phyloP scores from a whole-genome alignment of 148 eudicot genomes.

The Heliosperma pusillum region DNA sequence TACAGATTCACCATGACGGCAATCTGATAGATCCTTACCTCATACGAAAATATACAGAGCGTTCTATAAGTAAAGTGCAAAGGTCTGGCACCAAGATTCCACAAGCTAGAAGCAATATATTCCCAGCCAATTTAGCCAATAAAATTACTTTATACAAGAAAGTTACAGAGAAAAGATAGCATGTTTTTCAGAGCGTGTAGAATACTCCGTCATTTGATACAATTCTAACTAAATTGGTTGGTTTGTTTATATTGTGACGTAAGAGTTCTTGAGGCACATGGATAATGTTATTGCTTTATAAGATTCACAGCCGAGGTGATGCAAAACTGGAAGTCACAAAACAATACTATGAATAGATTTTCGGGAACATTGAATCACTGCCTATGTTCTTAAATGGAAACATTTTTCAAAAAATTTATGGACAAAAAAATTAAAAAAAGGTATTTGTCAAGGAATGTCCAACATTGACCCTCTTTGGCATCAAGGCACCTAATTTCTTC shows the following conservation, averaged over 20 bases:
- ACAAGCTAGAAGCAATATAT: not conserved
- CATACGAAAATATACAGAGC: not conserved
- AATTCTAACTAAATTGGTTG: no score
- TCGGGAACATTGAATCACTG: no score
- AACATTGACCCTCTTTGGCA: no score
- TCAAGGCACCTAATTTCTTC: no score
- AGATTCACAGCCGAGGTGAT: not conserved
- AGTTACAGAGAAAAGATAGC: not conserved
- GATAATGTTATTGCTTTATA: no score
- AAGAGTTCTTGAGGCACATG: no score
- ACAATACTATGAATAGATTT: not conserved
- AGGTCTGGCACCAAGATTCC: slow-evolving; percentile 4
- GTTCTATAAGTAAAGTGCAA: not conserved
- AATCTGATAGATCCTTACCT: not conserved
- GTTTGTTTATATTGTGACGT: no score
- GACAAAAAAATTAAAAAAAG: not conserved
- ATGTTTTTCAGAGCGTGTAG: not conserved
- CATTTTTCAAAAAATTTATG: not conserved
- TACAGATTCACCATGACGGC: no score
- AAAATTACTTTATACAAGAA: not conserved
- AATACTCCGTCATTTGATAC: not conserved
- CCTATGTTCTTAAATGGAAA: not conserved
- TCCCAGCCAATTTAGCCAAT: not conserved
- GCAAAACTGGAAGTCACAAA: not conserved
- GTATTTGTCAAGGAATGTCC: no score